Base-by-base conservation (phyloP, 345 rosid species). In the Syzygium aqueum region DNA sequence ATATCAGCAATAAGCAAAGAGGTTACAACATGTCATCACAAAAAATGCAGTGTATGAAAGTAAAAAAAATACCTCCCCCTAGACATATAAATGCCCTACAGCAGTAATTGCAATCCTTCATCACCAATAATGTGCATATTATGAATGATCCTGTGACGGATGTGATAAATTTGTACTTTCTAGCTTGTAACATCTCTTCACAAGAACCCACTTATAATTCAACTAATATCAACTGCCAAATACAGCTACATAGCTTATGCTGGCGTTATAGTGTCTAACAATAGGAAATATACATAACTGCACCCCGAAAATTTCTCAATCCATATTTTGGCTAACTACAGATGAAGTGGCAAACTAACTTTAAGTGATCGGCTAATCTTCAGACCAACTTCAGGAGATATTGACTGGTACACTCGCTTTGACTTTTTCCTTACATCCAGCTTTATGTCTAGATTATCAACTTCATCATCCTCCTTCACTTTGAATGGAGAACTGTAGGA, bases 1-100 rank as follows among this genome's bases (percentile, higher is more conserved):
- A 89, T 93, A 91, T 86, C 88, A 90, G 85, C 90, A 91, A 88
- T 65, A 87, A 87, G 91, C 91, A 93, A 90, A 89, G 90, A 73
- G 25, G 25, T 73, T 37, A 21, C 25, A 5, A 73, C 49, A 19
- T 33, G 89, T 91, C 93, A 88, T 86, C 84, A 87, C 89, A 73
- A 73, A 40, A 73, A 6, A 37, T 33, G 49, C 80, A 33, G 80
- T 8, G 49, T 25, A 9, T 37, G 49, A 22, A 37, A 73, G 80
- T 37, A 4, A 67, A 33, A 33, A 37, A 21, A 67, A 33, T 8
- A 73, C 6, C 3, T 73, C 25, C 25, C 80, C 80, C 49, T 19
- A 9, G 80, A 37, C 49, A 33, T 16, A 67, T 33, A 37, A 73
- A 73, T 73, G 49, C 43, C 80, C 46, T 33, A 17, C 78, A 67